phyloP scores from a whole-genome alignment of 2,329 filamentous ascomycete species.

The Pestalotiopsis sp. region DNA sequence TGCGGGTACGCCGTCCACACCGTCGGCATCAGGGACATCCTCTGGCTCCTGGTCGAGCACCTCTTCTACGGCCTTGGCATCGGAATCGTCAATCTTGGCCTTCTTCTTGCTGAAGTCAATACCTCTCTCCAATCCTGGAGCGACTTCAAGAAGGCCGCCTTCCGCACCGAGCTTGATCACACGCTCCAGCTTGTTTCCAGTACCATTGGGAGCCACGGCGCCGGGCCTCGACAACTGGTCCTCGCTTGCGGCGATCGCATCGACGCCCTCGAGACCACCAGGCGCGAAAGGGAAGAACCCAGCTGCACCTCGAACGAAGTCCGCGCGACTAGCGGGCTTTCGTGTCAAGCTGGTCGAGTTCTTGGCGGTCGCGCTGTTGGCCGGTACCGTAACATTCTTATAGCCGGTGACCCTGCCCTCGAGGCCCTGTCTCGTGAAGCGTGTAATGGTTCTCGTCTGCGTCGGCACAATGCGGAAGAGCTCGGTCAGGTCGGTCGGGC shows the following conservation, averaged over 20 bases:
- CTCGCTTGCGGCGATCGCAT: conserved; percentile 82
- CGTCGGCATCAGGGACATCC: not conserved
- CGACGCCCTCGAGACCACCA: conserved; percentile 83
- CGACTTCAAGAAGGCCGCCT: conserved; percentile 76
- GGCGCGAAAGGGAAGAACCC: conserved; percentile 95
- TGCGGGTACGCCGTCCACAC: conserved; percentile 18
- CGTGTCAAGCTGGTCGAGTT: conserved; percentile 89
- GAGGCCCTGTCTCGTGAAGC: conserved; percentile 87
- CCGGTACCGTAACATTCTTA: conserved; percentile 89
- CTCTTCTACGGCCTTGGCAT: conserved; percentile 61
- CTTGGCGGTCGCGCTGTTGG: conserved; percentile 87
- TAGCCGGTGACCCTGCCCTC: conserved; percentile 94
- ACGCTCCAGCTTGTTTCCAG: conserved; percentile 68
- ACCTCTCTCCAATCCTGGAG: conserved; percentile 81
- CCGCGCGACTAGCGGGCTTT: conserved; percentile 82
- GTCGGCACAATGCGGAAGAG: conserved; percentile 87
- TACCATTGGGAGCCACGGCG: conserved; percentile 43
- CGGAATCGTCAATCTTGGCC: conserved; percentile 57
- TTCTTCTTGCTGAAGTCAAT: conserved; percentile 70
- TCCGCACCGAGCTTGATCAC: conserved; percentile 83
- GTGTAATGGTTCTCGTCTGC: conserved; percentile 91
- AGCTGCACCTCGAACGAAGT: conserved; percentile 90
- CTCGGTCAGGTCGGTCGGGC: conserved; percentile 76
- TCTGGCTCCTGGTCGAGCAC: conserved; percentile 53
- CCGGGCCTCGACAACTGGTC: conserved; percentile 67